Base-by-base conservation (phyloP, 1,284 basidiomycete genomes). In the Peniophora sp. region DNA sequence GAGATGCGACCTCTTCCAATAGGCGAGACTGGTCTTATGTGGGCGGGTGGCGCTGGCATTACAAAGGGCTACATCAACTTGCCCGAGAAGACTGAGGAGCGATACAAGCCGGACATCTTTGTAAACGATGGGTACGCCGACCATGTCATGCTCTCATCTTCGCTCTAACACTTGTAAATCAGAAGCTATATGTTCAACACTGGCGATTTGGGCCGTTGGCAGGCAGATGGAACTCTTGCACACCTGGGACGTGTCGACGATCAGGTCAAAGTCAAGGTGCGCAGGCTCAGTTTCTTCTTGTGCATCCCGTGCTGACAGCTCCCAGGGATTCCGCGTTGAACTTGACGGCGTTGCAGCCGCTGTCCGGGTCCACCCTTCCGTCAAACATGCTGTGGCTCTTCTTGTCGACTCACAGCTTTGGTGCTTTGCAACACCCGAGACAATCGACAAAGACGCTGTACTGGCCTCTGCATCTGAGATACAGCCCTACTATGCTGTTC, bases 151-250 rank as follows among this genome's bases (percentile, higher is more conserved):
- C n/a, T n/a, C n/a, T n/a, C n/a, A n/a, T 9, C 44, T 20, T 50
- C 8, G 12, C 20, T 24, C 32, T 48, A n/a, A 48, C 32, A 35
- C 36, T 45, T n/a, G n/a, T n/a, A n/a, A n/a, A n/a, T n/a, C n/a
- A 79, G 77, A 16, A 68, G 66, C 39, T 66, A 70, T 55, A 81
- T 81, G 78, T 80, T 80, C 61, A 79, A 79, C 56, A 81, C 79
- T 45, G 78, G 78, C 0, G 79, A 80, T 56, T 65, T 81, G 25
- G 78, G 77, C 23, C 69, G 72, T 46, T 82, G 79, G 79, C 66
- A 68, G 49, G 56, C 66, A 6, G 72, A 77, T 52, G 79, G 79
- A 11, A 71, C 70, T 34, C 63, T 82, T 14, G 76, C 80, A 53
- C 76, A 77, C 56, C 68, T 80, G 20, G 79, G 79, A 6, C 65